Base-by-base conservation (phyloP, 2,329 filamentous ascomycete genomes). In the Sordariomycetes sp. region DNA sequence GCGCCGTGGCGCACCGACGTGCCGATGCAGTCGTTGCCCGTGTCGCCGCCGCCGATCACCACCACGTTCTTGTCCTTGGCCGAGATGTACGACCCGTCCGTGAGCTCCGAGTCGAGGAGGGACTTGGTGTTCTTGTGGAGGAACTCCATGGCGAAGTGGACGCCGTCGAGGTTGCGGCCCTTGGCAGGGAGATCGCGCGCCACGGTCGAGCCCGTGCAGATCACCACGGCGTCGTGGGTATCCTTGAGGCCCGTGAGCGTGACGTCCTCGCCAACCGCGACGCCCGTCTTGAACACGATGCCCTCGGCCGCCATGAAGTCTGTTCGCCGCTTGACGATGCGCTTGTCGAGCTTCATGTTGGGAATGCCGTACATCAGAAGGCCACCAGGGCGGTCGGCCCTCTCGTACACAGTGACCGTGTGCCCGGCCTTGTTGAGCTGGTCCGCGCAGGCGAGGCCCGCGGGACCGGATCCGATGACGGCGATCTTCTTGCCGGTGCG, bases 291-390 rank as follows among this genome's bases (percentile, higher is more conserved):
- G 76, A 96, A 96, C 56, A 81, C 80, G 68, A 97, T 76, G 54
- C 93, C 93, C 74, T 97, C 93, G 3, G 86, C 82, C 58, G 88
- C 89, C 89, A 97, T 93, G 74, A 97, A 91, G 73, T 97, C 90
- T 54, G 94, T 91, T 71, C 93, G 89, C 57, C 93, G 89, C 79
- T 97, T 93, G 61, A 97, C 93, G 62, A 97, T 86, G 69, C 90
- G 90, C 82, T 97, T 97, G 78, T 97, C 93, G 50, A 97, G 88
- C 79, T 97, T 97, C 93, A 97, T 97, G 79, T 97, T 97, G 64
- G 93, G 93, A 65, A 97, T 97, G 65, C 93, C 93, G 70, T 97
- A 97, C 93, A 97, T 97, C 67, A 97, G 83, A 58, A 97, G 80
- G 72, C 93, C 93, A 74, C 93, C 93, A 59, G 88, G 78, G 63